A percentile compares a stretch with the other conserved stretches of the same genome.
phyloP scores from a whole-genome alignment of 2,329 filamentous ascomycete genomes.

The Pseudocercospora fuligena region DNA sequence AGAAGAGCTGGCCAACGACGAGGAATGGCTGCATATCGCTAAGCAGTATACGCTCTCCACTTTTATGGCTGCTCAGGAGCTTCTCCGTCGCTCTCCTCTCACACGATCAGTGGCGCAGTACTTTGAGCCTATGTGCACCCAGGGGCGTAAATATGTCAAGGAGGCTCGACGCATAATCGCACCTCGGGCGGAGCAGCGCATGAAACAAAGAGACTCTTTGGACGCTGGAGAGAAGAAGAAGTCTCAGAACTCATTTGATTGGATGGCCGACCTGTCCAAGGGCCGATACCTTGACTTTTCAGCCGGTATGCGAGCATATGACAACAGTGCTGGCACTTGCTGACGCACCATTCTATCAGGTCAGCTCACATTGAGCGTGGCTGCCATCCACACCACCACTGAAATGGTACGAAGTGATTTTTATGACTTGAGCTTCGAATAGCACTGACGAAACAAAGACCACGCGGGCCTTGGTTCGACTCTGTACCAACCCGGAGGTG shows the following conservation, averaged over 20 bases:
- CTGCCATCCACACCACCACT: conserved; percentile 23
- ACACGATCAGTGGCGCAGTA: conserved; percentile 42
- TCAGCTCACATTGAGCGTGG: conserved; percentile 23
- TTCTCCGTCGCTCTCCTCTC: conserved; percentile 38
- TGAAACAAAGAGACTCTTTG: neutral
- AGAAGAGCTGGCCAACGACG: conserved; percentile 41
- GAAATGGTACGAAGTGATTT: conserved; percentile 14
- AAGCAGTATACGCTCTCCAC: conserved; percentile 41
- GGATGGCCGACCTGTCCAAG: conserved; percentile 30
- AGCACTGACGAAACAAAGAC: neutral
- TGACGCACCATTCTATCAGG: conserved; percentile 2
- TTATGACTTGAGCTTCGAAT: too few relatives aligned
- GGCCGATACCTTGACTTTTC: conserved; percentile 19
- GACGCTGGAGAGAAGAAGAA: neutral
- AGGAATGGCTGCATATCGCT: conserved; percentile 44
- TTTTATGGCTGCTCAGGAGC: neutral
- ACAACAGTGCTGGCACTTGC: neutral
- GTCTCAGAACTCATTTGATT: conserved; percentile 31
- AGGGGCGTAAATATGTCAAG: conserved; percentile 36
- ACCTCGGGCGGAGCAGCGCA: conserved; percentile 40
- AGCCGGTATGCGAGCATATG: neutral
- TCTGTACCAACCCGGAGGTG: conserved; percentile 34
- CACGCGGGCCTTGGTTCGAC: conserved; percentile 28
- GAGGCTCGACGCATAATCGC: conserved; percentile 42
- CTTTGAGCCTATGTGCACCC: conserved; percentile 42